A percentile compares a stretch with the other conserved stretches of the same genome.
Conservation (phyloP, 2,329 filamentous ascomycete species). For the Helotiales sp. region DNA sequence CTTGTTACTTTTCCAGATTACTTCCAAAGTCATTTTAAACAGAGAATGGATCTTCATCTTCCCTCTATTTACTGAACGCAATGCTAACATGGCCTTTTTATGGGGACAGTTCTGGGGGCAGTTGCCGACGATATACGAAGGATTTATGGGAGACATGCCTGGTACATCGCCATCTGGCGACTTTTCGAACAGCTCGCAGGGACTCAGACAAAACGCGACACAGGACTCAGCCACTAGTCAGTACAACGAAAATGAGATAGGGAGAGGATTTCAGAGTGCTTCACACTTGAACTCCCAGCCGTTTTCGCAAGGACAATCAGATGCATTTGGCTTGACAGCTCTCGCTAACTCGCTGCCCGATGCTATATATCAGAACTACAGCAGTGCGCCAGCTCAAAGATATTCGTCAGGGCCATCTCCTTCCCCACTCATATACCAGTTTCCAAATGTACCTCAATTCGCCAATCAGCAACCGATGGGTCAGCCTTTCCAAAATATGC, state of each 20-base stretch:
- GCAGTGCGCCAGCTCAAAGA: slow-evolving; percentile 28
- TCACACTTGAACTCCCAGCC: slow-evolving; percentile 19
- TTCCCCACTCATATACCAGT: slow-evolving; percentile 32
- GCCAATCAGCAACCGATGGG: slow-evolving; percentile 25
- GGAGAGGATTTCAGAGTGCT: slow-evolving; percentile 12
- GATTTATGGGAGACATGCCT: slow-evolving; percentile 35
- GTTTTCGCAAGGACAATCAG: slow-evolving; percentile 29
- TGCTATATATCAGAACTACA: slow-evolving; percentile 35
- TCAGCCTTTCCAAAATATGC: slow-evolving; percentile 24
- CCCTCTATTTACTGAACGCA: not conserved
- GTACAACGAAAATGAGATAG: slow-evolving; percentile 17
- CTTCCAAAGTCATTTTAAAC: not conserved
- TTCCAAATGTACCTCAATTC: slow-evolving; percentile 35
- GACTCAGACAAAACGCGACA: slow-evolving; percentile 16
- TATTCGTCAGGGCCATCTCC: slow-evolving; percentile 29
- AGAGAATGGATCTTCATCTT: not conserved
- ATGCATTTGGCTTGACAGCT: slow-evolving; percentile 37
- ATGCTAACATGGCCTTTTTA: slow-evolving; percentile 34
- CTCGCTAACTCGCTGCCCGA: slow-evolving; percentile 38
- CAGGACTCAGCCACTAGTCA: slow-evolving; percentile 8
- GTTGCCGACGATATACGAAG: slow-evolving; percentile 24
- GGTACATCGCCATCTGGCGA: slow-evolving; percentile 26
- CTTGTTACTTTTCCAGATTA: not conserved
- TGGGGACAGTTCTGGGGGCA: slow-evolving; percentile 31
- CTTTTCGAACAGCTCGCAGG: slow-evolving; percentile 20